Base-by-base conservation (phyloP, 2,329 filamentous ascomycete species). In the Aulographum hederae region DNA sequence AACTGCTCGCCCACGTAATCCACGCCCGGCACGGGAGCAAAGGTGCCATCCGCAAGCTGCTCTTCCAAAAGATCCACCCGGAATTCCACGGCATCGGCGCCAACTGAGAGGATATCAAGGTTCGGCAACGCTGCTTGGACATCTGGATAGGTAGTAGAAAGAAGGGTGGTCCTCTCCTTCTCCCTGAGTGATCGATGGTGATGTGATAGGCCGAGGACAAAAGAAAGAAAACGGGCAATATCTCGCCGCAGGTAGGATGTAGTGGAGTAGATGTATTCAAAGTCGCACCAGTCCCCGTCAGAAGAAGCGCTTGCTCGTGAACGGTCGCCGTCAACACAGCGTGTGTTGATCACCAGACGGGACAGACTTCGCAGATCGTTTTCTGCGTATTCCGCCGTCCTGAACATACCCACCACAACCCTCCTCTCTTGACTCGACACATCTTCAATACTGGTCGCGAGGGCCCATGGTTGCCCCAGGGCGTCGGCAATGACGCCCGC, bases 91-190 rank as follows among this genome's bases (percentile, higher is more conserved):
- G 79, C 79, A 52, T 92, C 81, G 12, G 80, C 76, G 23, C 82
- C 82, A 3, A 91, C 81, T 1, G 81, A 89, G 28, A 91, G 57
- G 32, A 91, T 89, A 50, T 89, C 80, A 36, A 92, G 64, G 46
- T 91, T 89, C 1, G 80, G 78, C 29, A 91, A 59, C 6, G 81
- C 81, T 3, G 78, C 75, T 38, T 76, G 75, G 6, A 92, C 78
- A 47, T 92, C 80, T 0, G 81, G 78, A 41, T 91, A 91, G 0
- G 82, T 91, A 1, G 80, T 89, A 4, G 81, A 89, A 40, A 91
- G 82, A 46, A 89, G 73, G 42, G 79, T 85, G 0, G 80, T 89
- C 44, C 80, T 67, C 26, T 70, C 65, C 47, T 89, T 89, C 31
- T 73, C 70, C 60, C 76, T 74, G 25, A 91, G 58, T 34, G 78